Percentiles rank a stretch among this genome's conserved stretches.
Evolutionary conservation across 140 eudicot species (phyloP).

Genomic region (Ambrosia hybrid): DNA sequence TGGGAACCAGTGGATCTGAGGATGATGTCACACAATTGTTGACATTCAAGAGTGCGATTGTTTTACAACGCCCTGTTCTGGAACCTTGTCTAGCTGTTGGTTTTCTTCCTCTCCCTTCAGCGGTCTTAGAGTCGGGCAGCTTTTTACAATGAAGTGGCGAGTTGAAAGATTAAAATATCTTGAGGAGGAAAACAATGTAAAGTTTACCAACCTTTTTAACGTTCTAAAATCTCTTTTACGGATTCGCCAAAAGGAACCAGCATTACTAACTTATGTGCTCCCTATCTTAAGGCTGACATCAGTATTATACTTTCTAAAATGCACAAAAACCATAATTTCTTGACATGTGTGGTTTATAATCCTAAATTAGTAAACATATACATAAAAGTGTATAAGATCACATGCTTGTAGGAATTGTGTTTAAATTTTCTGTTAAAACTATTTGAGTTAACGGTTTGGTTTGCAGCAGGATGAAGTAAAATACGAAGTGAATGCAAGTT

Average conservation of each 20-base stretch:
- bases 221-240: no score
- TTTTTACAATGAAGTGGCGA: constrained; percentile 90
- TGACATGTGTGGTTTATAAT: constrained; percentile 3
- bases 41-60: constrained; percentile 76
- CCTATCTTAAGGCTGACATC: constrained; percentile 4
- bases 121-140: constrained; percentile 91
- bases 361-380: not conserved
- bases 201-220: constrained; percentile 19
- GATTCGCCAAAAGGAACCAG: not conserved
- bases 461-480: constrained; percentile 65
- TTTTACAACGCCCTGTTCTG: constrained; percentile 80
- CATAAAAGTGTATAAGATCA: not conserved
- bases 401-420: not conserved
- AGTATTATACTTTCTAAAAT: constrained; percentile 10
- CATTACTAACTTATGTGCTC: constrained; percentile 1
- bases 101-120: constrained; percentile 91
- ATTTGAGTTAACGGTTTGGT: not conserved
- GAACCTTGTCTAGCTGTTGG: constrained; percentile 98
- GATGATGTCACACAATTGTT: constrained; percentile 40
- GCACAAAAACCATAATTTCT: not conserved
- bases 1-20: constrained; percentile 39
- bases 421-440: not conserved
- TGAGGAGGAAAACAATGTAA: constrained; percentile 55
- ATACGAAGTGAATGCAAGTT: constrained; percentile 83
- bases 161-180: constrained; percentile 82